Percentiles rank a stretch among this genome's conserved stretches.
Conservation (phyloP, 192 early-diverging fungal genomes). For the Backusella sp. region DNA sequence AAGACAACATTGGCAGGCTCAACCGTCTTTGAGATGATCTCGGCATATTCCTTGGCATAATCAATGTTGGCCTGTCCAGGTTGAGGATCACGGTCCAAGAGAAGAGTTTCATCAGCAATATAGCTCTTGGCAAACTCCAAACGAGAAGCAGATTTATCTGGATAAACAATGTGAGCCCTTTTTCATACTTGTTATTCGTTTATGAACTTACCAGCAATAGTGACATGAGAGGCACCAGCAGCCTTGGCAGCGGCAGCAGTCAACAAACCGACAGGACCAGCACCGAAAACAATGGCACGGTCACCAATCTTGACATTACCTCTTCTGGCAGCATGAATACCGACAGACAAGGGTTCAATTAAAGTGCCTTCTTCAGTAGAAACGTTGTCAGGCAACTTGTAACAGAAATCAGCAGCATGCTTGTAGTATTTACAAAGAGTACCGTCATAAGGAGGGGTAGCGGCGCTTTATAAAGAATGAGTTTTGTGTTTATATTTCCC, state of each 20-base stretch:
- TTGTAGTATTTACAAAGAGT: constrained; percentile 45
- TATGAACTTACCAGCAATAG: constrained; percentile 34
- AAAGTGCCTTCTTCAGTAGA: constrained; percentile 42
- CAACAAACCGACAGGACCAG: constrained; percentile 46
- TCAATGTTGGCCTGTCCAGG: constrained; percentile 35
- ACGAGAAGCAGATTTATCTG: constrained; percentile 29
- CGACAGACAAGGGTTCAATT: constrained; percentile 45
- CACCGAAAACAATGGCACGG: constrained; percentile 45
- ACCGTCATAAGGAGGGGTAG: constrained; percentile 45
- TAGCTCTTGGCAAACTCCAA: constrained; percentile 44
- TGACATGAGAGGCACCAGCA: constrained; percentile 38
- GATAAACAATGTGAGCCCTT: neutral
- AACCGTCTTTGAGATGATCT: constrained; percentile 16
- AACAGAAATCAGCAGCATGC: constrained; percentile 43
- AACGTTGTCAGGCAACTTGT: constrained; percentile 41
- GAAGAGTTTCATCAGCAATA: constrained; percentile 28
- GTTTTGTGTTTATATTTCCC: neutral
- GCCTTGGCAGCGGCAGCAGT: constrained; percentile 43
- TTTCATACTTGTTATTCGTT: neutral
- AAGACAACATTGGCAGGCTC: constrained; percentile 38
- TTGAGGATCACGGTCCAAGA: constrained; percentile 14
- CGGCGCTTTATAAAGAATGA: constrained; percentile 26
- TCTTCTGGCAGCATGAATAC: constrained; percentile 38
- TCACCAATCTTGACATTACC: constrained; percentile 34
- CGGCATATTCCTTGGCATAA: constrained; percentile 23